Conservation (phyloP, 805 yeast genomes). For the Lipomyces oligophaga region DNA sequence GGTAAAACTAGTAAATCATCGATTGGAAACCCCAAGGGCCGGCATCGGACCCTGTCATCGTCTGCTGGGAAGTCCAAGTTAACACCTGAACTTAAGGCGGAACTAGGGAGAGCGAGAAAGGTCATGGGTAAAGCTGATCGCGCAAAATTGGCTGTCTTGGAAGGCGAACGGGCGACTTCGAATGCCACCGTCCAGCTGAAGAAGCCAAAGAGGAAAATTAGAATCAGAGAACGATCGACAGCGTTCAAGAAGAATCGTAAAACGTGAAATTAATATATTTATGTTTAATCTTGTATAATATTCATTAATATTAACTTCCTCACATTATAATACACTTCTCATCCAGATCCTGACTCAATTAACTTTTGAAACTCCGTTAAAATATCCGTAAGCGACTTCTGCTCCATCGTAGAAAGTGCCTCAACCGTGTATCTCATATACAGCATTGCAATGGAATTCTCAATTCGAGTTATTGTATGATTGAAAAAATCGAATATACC, state of each 20-base stretch:
- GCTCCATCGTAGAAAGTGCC: constrained; percentile 1
- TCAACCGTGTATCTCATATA: constrained; percentile 29
- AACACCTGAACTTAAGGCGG: constrained; percentile 66
- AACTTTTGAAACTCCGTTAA: not conserved
- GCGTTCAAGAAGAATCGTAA: constrained; percentile 44
- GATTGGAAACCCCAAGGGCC: no score
- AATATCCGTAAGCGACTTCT: constrained; percentile 8
- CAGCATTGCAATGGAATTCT: constrained; percentile 34
- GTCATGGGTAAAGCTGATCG: constrained; percentile 78
- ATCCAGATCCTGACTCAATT: not conserved
- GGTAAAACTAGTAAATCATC: no score
- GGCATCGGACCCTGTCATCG: no score
- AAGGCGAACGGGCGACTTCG: constrained; percentile 36
- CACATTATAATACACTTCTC: no score
- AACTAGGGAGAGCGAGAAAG: constrained; percentile 72
- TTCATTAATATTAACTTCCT: no score
- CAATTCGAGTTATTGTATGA: constrained; percentile 36
- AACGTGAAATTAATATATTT: not conserved
- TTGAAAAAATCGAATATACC: constrained; percentile 33
- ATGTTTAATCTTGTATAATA: not conserved
- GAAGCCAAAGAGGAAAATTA: constrained; percentile 49
- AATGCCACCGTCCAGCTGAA: constrained; percentile 26
- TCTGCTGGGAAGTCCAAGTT: constrained; percentile 38
- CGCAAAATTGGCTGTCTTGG: constrained; percentile 47
- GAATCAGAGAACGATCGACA: constrained; percentile 54